Conservation (phyloP, 257 asterid species). For the Fraxinus anomala region DNA sequence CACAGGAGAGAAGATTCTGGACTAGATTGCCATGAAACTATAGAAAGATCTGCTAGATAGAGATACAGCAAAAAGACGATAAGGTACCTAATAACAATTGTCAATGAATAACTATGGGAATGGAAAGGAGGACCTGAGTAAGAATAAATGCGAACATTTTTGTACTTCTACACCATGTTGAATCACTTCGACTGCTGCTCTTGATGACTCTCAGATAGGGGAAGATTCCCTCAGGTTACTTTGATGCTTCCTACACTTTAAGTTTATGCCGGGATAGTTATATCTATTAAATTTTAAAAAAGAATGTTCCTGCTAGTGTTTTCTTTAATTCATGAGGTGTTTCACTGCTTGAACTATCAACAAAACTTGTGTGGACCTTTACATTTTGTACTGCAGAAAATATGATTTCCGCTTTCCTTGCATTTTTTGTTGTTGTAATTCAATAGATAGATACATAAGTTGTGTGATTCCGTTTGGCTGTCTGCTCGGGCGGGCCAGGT, state of each 20-base stretch:
- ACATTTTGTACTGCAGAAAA: background rate
- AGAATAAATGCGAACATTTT: background rate
- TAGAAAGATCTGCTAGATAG: background rate
- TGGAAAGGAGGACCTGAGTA: background rate
- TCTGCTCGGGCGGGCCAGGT: background rate
- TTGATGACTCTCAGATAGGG: background rate
- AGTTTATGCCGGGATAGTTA: background rate
- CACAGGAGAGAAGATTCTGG: slow-evolving; percentile 83
- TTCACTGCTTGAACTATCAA: background rate
- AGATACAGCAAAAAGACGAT: background rate
- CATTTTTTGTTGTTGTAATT: background rate
- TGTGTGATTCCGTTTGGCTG: background rate
- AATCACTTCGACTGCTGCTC: slow-evolving; percentile 10
- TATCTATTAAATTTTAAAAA: background rate
- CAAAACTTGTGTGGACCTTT: background rate
- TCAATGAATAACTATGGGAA: background rate
- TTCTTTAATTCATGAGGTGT: background rate
- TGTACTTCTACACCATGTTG: background rate
- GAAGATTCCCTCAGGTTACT: background rate
- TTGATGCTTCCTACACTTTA: background rate
- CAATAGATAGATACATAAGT: background rate
- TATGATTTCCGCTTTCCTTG: background rate
- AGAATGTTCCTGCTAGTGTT: background rate
- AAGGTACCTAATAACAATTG: background rate
- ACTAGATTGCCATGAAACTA: slow-evolving; percentile 33